These are phyloP conservation scores for Trichoderma virens DNA, from an alignment of 495 filamentous ascomycete genomes.

Conservation along the genomic window DNA sequence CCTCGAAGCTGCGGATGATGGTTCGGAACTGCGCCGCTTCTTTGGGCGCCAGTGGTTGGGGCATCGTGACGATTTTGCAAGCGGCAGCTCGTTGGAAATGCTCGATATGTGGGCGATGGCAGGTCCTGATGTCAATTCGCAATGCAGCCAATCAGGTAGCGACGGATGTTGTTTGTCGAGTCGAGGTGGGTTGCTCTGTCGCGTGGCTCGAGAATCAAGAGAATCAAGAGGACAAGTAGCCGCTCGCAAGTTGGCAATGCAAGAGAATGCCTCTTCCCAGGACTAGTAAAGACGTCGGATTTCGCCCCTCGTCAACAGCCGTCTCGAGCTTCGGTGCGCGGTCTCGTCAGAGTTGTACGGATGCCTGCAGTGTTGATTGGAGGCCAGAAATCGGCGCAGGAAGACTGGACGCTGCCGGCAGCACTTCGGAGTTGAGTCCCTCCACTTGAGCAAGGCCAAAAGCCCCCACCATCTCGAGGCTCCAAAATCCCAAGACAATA, in stretches of 20 bases:
- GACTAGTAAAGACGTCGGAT: not conserved
- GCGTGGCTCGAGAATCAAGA: not conserved
- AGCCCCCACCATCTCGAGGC: not conserved
- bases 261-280: not conserved
- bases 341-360: not conserved
- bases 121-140: not conserved
- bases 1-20: slow-evolving; percentile 90
- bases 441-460: not conserved
- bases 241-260: not conserved
- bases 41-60: slow-evolving; percentile 79
- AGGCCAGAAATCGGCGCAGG: slow-evolving; percentile 7
- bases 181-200: not conserved
- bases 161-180: not conserved
- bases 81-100: not conserved
- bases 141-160: not conserved
- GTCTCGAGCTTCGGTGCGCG: not conserved
- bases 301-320: not conserved
- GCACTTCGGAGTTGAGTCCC: not conserved
- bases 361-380: not conserved
- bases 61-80: slow-evolving; percentile 42
- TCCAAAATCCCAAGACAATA: not conserved
- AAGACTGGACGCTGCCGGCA: not conserved
- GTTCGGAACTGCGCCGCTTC: slow-evolving; percentile 89
- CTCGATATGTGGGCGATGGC: not conserved
- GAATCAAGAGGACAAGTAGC: not conserved